Base-by-base conservation (phyloP, 257 asterid genomes). In the Solanum lycopersicoides region DNA sequence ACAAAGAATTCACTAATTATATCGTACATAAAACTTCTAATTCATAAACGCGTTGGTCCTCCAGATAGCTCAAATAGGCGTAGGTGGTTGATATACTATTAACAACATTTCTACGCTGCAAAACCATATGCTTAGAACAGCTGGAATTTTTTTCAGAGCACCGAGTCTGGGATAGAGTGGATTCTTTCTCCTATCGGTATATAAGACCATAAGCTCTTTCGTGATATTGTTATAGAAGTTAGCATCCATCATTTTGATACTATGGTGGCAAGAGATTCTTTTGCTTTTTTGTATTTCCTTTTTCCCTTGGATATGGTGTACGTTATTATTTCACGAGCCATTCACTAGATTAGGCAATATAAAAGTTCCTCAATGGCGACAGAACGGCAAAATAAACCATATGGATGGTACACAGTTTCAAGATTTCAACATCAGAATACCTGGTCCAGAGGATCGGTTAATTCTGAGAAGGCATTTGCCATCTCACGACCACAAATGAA, bases 381-480 rank as follows among this genome's bases (percentile, higher is more conserved):
- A 39, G 82, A 74, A 39, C 82, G 9, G 59, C 84, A 79, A 79
- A 79, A 14, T 28, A 28, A 25, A 16, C n/a, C 9, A 79, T 15
- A 45, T 1, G 0, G 28, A 79, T 30, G n/a, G 32, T 53, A 82
- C 16, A 6, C 30, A 82, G 45, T 82, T 82, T 28, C 85, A 50
- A 82, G 85, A 82, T 82, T 45, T 79, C 69, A 82, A 82, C 44
- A 82, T 0, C 7, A 3, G 50, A 59, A 65, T 92, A 94, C 98
- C 97, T 95, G 98, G 91, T 94, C 98, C 92, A 95, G 83, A 42
- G 98, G 99, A 92, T 96, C 99, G 20, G 99, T 95, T 92, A 96
- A 87, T 89, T 96, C 99, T 37, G 99, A 96, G 94, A 96, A 96
- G 71, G 95, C 99, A 92, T 93, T 92, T 32, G 96, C 98, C 93